Conservation (phyloP, 2,329 filamentous ascomycete genomes). For the Aspergillus brasiliensis region DNA sequence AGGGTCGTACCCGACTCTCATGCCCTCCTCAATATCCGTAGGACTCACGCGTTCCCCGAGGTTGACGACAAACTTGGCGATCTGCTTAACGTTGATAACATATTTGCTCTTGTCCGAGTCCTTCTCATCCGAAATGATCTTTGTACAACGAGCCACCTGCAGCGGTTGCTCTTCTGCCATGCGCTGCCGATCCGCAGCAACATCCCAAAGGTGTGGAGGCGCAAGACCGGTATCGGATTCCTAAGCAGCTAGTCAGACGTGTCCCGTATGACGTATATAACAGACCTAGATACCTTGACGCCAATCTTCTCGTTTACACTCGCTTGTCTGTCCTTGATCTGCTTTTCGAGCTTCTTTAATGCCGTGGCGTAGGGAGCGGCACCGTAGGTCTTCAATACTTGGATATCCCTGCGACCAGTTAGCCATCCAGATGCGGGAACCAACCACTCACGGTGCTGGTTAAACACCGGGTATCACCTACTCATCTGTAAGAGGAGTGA, state of each 20-base stretch:
- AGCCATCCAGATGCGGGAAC: slow-evolving; percentile 31
- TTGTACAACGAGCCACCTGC: slow-evolving; percentile 96
- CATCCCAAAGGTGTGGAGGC: slow-evolving; percentile 97
- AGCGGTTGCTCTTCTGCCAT: slow-evolving; percentile 98
- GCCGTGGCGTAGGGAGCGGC: slow-evolving; percentile 92
- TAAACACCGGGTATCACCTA: slow-evolving; percentile 51
- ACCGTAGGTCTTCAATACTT: slow-evolving; percentile 98
- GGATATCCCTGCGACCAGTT: slow-evolving; percentile 75
- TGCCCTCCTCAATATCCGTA: slow-evolving; percentile 98
- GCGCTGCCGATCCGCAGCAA: slow-evolving; percentile 94
- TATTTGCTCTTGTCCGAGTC: slow-evolving; percentile 99
- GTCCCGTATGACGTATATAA: neutral
- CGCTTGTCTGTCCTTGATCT: slow-evolving; percentile 98
- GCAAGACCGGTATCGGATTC: slow-evolving; percentile 98
- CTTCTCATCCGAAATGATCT: slow-evolving; percentile 97
- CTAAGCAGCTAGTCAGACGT: slow-evolving; percentile 49
- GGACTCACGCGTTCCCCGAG: slow-evolving; percentile 94
- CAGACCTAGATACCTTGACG: slow-evolving; percentile 42
- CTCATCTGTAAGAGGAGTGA: slow-evolving; percentile 95
- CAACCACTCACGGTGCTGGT: neutral
- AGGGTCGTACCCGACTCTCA: slow-evolving; percentile 77
- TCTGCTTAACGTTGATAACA: slow-evolving; percentile 99
- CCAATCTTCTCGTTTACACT: slow-evolving; percentile 99
- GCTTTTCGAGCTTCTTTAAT: slow-evolving; percentile 96
- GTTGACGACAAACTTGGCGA: slow-evolving; percentile 98